Conservation (phyloP, 345 rosid species). For the Heritiera littoralis region DNA sequence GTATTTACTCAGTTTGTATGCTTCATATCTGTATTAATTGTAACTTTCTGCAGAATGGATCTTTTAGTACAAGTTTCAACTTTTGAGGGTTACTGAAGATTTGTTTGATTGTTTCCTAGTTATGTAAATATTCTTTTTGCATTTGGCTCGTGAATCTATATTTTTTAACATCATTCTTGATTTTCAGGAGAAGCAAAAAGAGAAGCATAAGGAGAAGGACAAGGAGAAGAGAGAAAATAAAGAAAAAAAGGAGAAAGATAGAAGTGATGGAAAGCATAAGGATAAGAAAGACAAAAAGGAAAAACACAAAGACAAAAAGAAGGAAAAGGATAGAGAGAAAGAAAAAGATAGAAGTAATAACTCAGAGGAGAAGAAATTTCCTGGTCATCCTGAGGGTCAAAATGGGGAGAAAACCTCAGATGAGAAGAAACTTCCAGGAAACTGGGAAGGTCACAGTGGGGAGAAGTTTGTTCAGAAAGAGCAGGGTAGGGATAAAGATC, state of each 20-base stretch:
- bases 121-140: conserved; percentile 2
- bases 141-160: neutral
- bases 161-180: conserved; percentile 14
- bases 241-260: conserved; percentile 50
- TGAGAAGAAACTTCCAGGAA: conserved; percentile 36
- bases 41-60: conserved; percentile 1
- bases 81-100: neutral
- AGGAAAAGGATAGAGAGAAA: conserved; percentile 39
- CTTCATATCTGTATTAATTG: neutral
- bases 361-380: conserved; percentile 37
- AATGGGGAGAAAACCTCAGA: conserved; percentile 38
- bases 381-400: conserved; percentile 25
- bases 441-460: conserved; percentile 29
- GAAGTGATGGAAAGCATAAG: conserved; percentile 48
- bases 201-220: conserved; percentile 51
- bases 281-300: conserved; percentile 55
- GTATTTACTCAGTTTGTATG: conserved; percentile 4
- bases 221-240: conserved; percentile 45
- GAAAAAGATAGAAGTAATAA: conserved; percentile 41
- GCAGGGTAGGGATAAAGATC: conserved; percentile 34
- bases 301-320: conserved; percentile 41
- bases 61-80: neutral
- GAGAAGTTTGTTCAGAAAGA: conserved; percentile 34
- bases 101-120: neutral
- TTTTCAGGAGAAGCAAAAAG: conserved; percentile 54